A percentile compares a stretch with the other conserved stretches of the same genome.
Evolutionary conservation across 1,139 yeast species (phyloP).

Genomic region (Saccharomycopsis crataegensis): DNA sequence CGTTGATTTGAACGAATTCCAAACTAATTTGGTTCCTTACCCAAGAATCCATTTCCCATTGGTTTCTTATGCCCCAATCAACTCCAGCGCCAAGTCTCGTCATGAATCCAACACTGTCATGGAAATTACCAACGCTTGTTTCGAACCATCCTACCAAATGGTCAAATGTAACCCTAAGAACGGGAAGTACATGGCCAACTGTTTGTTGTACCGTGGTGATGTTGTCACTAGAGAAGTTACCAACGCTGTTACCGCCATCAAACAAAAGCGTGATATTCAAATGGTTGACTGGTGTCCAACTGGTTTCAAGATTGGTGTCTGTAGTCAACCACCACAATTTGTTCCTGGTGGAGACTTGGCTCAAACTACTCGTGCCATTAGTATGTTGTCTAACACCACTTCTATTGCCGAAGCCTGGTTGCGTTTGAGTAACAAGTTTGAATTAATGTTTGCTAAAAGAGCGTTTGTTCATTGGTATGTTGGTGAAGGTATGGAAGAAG

Average conservation of each 20-base stretch:
- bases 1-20: constrained; percentile 84
- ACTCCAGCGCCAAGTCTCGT: constrained; percentile 68
- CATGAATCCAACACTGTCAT: constrained; percentile 82
- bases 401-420: constrained; percentile 84
- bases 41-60: constrained; percentile 91
- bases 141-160: constrained; percentile 89
- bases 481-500: constrained; percentile 91
- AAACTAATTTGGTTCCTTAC: constrained; percentile 89
- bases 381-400: constrained; percentile 86
- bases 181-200: constrained; percentile 87
- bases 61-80: constrained; percentile 89
- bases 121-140: constrained; percentile 87
- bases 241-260: constrained; percentile 81
- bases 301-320: constrained; percentile 88
- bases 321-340: constrained; percentile 81
- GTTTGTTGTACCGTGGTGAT: constrained; percentile 89
- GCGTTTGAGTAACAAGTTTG: constrained; percentile 83
- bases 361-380: constrained; percentile 78
- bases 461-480: constrained; percentile 97
- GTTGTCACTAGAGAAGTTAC: constrained; percentile 88
- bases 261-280: constrained; percentile 69
- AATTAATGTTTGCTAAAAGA: constrained; percentile 86
- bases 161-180: constrained; percentile 87
- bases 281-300: constrained; percentile 97
- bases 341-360: constrained; percentile 86